Base-by-base conservation (phyloP, 305 asterid species). In the Fraxinus baroniana region DNA sequence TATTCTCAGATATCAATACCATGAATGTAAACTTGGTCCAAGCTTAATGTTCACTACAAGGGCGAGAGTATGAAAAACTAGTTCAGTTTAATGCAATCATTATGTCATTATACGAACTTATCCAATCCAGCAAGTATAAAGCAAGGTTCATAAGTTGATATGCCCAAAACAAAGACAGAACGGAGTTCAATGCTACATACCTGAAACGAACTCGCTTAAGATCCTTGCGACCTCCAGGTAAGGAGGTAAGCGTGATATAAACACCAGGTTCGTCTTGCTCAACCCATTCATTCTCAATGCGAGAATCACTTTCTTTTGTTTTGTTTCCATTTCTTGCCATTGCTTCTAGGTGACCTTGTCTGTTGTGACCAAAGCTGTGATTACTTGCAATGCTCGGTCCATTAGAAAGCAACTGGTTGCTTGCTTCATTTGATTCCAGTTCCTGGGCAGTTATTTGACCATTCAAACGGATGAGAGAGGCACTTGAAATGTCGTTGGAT, bases 241-340 rank as follows among this genome's bases (percentile, higher is more conserved):
- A 88, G 78, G 98, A 92, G 84, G 97, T 93, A 77, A 96, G 98
- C 22, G 99, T 96, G 55, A 96, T 94, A 89, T 96, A 96, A 78
- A 96, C 99, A 79, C 99, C 99, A 77, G 97, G 93, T 79, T 96
- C 99, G 74, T 94, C 99, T 89, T 96, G 99, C 87, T 96, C 99
- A 80, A 96, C 98, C 98, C 98, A 94, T 85, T 96, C 99, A 83
- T 81, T 93, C 84, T 93, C 98, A 74, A 22, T 88, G 74, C 90
- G 94, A 68, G 91, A 28, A 78, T 93, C 99, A 78, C 89, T 85
- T 86, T 94, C 99, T 87, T 87, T 91, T 55, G 89, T 80, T 87
- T 92, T 92, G 84, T 89, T 86, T 60, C 92, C 92, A 87, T 87
- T 92, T 90, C 91, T 93, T 68, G 86, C 83, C 36, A 82, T 74